These are phyloP conservation scores for Lactarius indigo DNA, from an alignment of 768 basidiomycete genomes.

Conservation along the genomic window DNA sequence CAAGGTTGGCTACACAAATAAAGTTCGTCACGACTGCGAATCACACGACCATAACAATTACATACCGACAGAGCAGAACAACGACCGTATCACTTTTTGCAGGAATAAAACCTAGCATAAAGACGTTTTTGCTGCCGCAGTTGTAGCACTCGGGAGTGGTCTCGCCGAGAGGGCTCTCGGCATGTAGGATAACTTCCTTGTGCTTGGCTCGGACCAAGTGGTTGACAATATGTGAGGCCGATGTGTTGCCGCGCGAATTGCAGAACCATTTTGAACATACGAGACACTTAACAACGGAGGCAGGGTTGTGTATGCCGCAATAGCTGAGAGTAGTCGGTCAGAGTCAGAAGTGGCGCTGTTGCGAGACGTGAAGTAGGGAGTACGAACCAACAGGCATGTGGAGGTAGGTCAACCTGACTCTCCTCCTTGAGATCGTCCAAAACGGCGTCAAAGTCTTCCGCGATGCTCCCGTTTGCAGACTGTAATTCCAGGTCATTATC, in stretches of 20 bases:
- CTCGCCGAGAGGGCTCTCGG: slow-evolving; percentile 93
- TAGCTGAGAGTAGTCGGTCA: slow-evolving; percentile 52
- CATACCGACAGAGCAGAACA: slow-evolving; percentile 91
- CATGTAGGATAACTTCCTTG: slow-evolving; percentile 96
- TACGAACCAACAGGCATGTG: slow-evolving; percentile 90
- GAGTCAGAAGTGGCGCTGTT: slow-evolving; percentile 13
- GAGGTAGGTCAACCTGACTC: slow-evolving; percentile 70
- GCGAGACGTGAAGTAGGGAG: slow-evolving; percentile 15
- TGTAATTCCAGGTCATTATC: slow-evolving; percentile 34
- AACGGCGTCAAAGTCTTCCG: slow-evolving; percentile 88
- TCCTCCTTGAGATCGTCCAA: slow-evolving; percentile 89
- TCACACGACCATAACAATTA: slow-evolving; percentile 19
- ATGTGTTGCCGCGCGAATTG: slow-evolving; percentile 96
- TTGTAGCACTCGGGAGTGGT: slow-evolving; percentile 99
- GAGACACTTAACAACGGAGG: slow-evolving; percentile 94
- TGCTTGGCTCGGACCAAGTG: slow-evolving; percentile 99
- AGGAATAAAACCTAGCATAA: slow-evolving; percentile 98
- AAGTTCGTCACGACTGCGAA: slow-evolving; percentile 6
- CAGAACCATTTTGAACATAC: slow-evolving; percentile 97
- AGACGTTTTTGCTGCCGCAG: slow-evolving; percentile 98
- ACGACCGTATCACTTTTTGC: slow-evolving; percentile 99
- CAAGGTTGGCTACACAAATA: slow-evolving; percentile 78
- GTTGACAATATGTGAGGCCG: slow-evolving; percentile 98
- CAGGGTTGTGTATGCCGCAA: slow-evolving; percentile 96
- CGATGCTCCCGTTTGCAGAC: slow-evolving; percentile 43